These are phyloP conservation scores for Lactarius hengduanensis DNA, from an alignment of 768 basidiomycete species.

Conservation along the genomic window DNA sequence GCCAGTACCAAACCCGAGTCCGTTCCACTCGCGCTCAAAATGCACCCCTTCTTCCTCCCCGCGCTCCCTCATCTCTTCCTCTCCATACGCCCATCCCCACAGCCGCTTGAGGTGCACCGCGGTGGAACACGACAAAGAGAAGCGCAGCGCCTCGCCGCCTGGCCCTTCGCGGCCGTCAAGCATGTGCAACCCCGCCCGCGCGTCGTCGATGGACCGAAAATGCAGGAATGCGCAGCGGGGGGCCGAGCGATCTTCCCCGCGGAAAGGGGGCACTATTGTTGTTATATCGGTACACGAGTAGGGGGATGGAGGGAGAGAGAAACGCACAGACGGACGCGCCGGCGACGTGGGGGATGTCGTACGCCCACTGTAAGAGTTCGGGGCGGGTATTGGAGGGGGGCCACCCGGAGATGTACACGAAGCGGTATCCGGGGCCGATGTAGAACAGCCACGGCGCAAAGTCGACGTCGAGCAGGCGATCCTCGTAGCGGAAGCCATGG, in stretches of 20 bases:
- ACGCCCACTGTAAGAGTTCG: constrained; percentile 8
- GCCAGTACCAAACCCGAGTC: constrained; percentile 14
- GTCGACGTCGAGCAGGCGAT: constrained; percentile 15
- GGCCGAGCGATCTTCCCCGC: neutral
- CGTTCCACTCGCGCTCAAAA: constrained; percentile 2
- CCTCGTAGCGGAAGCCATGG: constrained; percentile 18
- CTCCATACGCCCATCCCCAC: neutral
- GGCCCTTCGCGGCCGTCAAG: constrained; percentile 4
- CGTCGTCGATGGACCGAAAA: neutral
- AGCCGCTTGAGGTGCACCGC: neutral
- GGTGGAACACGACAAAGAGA: constrained; percentile 4
- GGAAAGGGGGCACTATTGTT: constrained; percentile 11
- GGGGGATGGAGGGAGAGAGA: too few species aligned
- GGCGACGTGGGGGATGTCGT: constrained; percentile 5
- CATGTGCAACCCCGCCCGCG: neutral
- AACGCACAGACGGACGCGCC: neutral
- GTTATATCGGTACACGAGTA: too few species aligned
- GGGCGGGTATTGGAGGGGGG: neutral
- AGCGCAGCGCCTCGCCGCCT: neutral
- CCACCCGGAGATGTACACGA: constrained; percentile 20
- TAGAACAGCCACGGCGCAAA: constrained; percentile 15
- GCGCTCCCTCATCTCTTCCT: neutral
- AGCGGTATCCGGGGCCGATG: neutral
- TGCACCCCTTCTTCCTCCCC: neutral
- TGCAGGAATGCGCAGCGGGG: constrained; percentile 3